Evolutionary conservation across 176 grass and related monocot genomes (phyloP).

Genomic region (Elaeis guineensis): DNA sequence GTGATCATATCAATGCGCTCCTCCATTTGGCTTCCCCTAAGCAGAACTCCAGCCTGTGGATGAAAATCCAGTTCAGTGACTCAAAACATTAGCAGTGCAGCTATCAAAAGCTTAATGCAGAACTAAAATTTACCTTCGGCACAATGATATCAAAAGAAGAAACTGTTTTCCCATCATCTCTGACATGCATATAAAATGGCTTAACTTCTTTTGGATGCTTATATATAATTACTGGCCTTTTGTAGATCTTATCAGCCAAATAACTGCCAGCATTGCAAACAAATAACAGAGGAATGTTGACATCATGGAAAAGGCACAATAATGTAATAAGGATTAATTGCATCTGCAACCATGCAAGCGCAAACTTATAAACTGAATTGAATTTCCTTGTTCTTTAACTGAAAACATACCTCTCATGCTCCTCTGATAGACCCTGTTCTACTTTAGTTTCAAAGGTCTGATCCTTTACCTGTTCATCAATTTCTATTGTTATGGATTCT

Average conservation of each 20-base stretch:
- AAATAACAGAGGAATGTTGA: too few species aligned
- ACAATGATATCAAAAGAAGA: constrained; percentile 53
- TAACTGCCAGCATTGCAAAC: constrained; percentile 22
- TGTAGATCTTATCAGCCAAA: constrained; percentile 35
- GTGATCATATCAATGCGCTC: constrained; percentile 45
- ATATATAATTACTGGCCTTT: constrained; percentile 35
- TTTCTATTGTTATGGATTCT: background rate
- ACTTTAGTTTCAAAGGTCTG: constrained; percentile 35
- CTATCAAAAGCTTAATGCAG: background rate
- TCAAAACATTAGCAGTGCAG: constrained; percentile 5
- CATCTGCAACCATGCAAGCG: too few species aligned
- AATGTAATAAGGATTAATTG: too few species aligned
- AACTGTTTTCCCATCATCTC: constrained; percentile 34
- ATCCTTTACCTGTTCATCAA: constrained; percentile 31
- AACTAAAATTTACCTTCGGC: constrained; percentile 33
- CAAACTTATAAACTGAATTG: too few species aligned
- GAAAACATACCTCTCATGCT: constrained; percentile 38
- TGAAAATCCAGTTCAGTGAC: background rate
- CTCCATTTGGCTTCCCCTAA: constrained; percentile 52
- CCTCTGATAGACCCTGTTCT: constrained; percentile 39
- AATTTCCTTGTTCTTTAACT: too few species aligned
- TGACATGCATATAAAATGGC: constrained; percentile 48
- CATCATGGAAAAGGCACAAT: too few species aligned
- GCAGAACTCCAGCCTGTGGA: constrained; percentile 38
- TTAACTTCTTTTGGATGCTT: constrained; percentile 52